Conservation (phyloP, 139 green algal species). For the Nannochloris sp. region DNA sequence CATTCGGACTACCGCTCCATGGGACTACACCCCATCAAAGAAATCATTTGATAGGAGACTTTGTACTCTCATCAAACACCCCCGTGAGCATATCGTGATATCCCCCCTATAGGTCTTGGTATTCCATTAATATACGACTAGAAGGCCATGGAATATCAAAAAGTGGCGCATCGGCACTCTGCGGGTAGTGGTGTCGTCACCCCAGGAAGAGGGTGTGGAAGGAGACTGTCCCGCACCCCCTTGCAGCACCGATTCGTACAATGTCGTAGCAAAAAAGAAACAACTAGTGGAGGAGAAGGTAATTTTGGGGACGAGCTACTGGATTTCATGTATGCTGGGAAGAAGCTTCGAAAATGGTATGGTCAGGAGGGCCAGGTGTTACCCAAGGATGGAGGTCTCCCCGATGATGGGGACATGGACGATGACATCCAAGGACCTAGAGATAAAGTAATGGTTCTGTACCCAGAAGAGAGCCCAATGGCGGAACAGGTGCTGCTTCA, state of each 20-base stretch:
- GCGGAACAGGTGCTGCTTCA: conserved; percentile 31
- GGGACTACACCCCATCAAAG: too few relatives aligned
- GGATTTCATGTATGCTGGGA: conserved; percentile 32
- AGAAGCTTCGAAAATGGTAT: conserved; percentile 32
- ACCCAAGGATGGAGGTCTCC: conserved; percentile 2
- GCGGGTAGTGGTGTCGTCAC: too few relatives aligned
- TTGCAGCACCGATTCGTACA: too few relatives aligned
- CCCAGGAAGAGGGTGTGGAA: too few relatives aligned
- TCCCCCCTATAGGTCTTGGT: too few relatives aligned
- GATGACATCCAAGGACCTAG: conserved; percentile 7
- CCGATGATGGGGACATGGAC: background rate
- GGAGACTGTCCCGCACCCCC: too few relatives aligned
- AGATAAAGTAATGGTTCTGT: conserved; percentile 21
- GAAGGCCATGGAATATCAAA: too few relatives aligned
- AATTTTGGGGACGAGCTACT: conserved; percentile 29
- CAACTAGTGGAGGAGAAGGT: background rate
- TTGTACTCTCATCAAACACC: too few relatives aligned
- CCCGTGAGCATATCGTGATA: too few relatives aligned
- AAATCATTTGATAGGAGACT: too few relatives aligned
- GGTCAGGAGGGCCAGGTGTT: conserved; percentile 24
- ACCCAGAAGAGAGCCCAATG: conserved; percentile 21
- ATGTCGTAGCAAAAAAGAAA: background rate
- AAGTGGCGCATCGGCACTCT: too few relatives aligned
- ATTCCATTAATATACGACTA: too few relatives aligned
- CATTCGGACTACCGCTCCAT: background rate